phyloP scores from a whole-genome alignment of 768 basidiomycete genomes.

The Postia placenta region DNA sequence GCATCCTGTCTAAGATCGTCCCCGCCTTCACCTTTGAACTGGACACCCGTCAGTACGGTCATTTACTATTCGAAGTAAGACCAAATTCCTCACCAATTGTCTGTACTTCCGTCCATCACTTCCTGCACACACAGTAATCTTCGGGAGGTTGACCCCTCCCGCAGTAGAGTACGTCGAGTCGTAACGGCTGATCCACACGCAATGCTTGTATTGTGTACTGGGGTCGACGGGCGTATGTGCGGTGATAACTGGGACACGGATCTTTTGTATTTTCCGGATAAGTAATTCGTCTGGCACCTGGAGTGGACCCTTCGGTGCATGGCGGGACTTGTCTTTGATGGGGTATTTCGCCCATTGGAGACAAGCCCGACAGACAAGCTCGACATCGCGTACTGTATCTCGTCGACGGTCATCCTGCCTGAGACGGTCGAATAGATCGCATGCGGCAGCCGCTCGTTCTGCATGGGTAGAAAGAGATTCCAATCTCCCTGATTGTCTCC shows the following conservation, averaged over 20 bases:
- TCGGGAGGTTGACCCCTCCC: slow-evolving; percentile 81
- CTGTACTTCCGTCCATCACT: slow-evolving; percentile 59
- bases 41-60: not conserved
- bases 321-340: slow-evolving; percentile 29
- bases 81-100: slow-evolving; percentile 59
- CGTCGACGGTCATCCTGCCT: slow-evolving; percentile 32
- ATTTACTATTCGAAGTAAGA: not conserved
- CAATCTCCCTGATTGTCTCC: slow-evolving; percentile 43
- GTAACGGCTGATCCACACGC: slow-evolving; percentile 67
- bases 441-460: slow-evolving; percentile 62
- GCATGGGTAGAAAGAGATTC: slow-evolving; percentile 39
- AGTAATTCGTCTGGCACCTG: slow-evolving; percentile 39
- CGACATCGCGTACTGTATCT: slow-evolving; percentile 44
- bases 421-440: slow-evolving; percentile 52
- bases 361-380: slow-evolving; percentile 57
- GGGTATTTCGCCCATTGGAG: slow-evolving; percentile 68
- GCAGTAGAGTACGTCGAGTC: slow-evolving; percentile 51
- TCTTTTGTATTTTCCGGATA: slow-evolving; percentile 43
- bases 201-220: slow-evolving; percentile 58
- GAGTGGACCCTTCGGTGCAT: slow-evolving; percentile 6
- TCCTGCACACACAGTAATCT: slow-evolving; percentile 69
- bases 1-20: slow-evolving; percentile 97
- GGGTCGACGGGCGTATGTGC: slow-evolving; percentile 61
- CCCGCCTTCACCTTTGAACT: slow-evolving; percentile 90
- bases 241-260: slow-evolving; percentile 85